Conservation (phyloP, 768 basidiomycete species). For the Lentinula sp. region DNA sequence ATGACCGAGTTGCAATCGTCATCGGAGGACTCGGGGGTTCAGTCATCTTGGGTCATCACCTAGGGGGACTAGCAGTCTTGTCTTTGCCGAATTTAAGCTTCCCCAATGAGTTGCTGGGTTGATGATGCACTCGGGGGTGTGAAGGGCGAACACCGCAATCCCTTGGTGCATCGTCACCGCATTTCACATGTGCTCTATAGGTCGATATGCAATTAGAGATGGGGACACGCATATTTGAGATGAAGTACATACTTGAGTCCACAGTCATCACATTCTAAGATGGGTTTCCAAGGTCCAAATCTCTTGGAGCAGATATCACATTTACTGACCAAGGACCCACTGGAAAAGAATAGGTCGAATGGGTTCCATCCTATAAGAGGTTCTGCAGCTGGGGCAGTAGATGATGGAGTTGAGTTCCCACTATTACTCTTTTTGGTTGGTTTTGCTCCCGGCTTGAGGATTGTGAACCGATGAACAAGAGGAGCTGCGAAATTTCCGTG, state of each 20-base stretch:
- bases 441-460: conserved; percentile 74
- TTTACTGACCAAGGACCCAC: conserved; percentile 63
- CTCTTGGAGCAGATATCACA: conserved; percentile 82
- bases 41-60: neutral
- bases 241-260: conserved; percentile 51
- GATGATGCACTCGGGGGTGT: conserved; percentile 20
- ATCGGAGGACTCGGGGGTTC: neutral
- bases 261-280: conserved; percentile 87
- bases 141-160: conserved; percentile 64
- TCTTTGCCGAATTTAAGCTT: neutral
- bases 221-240: conserved; percentile 1
- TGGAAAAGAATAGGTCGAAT: conserved; percentile 72
- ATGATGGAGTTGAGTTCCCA: conserved; percentile 24
- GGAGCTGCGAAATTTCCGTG: conserved; percentile 35
- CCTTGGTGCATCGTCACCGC: conserved; percentile 74
- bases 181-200: conserved; percentile 75
- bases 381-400: conserved; percentile 6
- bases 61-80: conserved; percentile 2
- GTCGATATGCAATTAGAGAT: conserved; percentile 7
- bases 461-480: conserved; percentile 79
- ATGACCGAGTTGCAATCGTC: neutral
- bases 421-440: conserved; percentile 34
- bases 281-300: conserved; percentile 74
- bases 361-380: conserved; percentile 59
- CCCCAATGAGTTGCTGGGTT: conserved; percentile 3